Conservation (phyloP, 73 alveolate species). For the Paramecium biaurelia region DNA sequence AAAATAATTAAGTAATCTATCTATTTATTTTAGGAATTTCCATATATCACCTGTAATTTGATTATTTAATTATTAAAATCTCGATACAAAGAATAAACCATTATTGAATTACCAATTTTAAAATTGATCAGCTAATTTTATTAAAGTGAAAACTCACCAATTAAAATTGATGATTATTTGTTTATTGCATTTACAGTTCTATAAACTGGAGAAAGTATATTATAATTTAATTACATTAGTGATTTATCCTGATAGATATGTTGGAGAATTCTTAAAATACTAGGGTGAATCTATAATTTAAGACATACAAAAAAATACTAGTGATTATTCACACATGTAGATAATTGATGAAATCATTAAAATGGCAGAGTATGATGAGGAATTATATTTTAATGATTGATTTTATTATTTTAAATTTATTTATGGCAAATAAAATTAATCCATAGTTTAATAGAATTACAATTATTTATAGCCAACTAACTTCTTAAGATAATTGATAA, state of each 20-base stretch:
- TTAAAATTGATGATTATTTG: neutral
- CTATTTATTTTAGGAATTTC: neutral
- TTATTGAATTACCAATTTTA: neutral
- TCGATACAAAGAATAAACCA: neutral
- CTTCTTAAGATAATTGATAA: neutral
- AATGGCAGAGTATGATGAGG: neutral
- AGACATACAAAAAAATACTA: neutral
- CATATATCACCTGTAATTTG: neutral
- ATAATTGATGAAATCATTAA: neutral
- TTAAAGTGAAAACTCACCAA: neutral
- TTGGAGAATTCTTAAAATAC: neutral
- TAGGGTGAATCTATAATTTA: neutral
- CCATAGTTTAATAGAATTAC: neutral
- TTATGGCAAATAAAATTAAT: too few species aligned
- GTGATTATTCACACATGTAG: neutral
- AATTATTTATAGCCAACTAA: too few species aligned
- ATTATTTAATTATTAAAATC: neutral
- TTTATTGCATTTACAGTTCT: neutral
- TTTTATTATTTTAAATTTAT: too few species aligned
- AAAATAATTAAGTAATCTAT: neutral
- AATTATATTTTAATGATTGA: neutral
- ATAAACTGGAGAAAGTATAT: neutral
- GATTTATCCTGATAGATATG: neutral
- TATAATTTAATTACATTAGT: neutral
- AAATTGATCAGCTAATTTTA: neutral